Evolutionary conservation across 2,329 filamentous ascomycete genomes (phyloP), one percentile per base, ranked within the genome.

Genomic region (Aspergillus cejpii): DNA sequence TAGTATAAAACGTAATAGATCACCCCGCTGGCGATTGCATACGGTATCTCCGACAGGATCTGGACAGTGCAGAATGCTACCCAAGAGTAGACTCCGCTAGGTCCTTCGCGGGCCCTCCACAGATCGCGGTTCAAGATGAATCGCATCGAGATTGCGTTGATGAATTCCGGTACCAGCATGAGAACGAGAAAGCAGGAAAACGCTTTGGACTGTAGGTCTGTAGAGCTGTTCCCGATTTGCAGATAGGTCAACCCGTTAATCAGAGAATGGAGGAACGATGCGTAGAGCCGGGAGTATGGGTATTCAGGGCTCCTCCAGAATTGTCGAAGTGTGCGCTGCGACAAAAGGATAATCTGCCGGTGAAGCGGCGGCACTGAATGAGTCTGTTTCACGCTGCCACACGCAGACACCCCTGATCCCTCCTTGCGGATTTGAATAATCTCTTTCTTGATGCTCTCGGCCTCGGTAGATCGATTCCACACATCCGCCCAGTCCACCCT

Each of bases 191-290:
- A 84, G 44, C 69, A 69, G 0, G 82, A 83, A 67, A 88, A 87
- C 70, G 86, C 80, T 57, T 83, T 63, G 3, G 76, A 69, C 81
- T 82, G 82, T 70, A 87, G 78, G 54, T 86, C 83, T 10, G 75
- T 74, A 36, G 81, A 70, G 2, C 72, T 76, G 60, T 81, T 72
- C 3, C 82, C 82, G 3, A 85, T 75, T 47, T 81, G 69, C 68
- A 77, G 84, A 65, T 85, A 87, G 1, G 83, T 86, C 63, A 85
- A 84, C 19, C 83, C 82, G 64, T 85, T 86, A 69, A 87, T 81
- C 55, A 87, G 76, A 1, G 80, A 82, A 33, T 84, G 71, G 36
- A 85, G 72, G 49, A 85, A 76, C 0, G 80, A 74, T 3, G 79
- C 74, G 61, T 86, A 87, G 24, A 89, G 68, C 55, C 85, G 86